phyloP scores from a whole-genome alignment of 495 filamentous ascomycete species.

The Lasiosphaeriaceae sp. region DNA sequence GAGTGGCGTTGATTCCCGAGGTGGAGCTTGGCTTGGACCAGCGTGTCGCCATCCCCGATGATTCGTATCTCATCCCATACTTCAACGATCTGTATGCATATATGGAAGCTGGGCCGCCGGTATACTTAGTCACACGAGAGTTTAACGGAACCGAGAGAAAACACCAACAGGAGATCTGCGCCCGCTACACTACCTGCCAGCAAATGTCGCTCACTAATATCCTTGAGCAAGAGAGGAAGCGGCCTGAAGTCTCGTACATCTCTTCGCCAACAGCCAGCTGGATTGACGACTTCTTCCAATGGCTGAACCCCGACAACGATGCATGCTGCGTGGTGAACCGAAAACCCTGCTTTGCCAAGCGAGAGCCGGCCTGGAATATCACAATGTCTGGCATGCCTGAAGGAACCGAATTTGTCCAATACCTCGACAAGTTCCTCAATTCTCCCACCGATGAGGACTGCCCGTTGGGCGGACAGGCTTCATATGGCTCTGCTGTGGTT shows the following conservation, averaged over 20 bases:
- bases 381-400: slow-evolving; percentile 88
- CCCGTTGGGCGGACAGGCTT: slow-evolving; percentile 79
- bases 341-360: slow-evolving; percentile 71
- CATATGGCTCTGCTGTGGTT: slow-evolving; percentile 82
- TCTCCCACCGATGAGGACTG: slow-evolving; percentile 79
- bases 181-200: slow-evolving; percentile 85
- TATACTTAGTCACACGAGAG: slow-evolving; percentile 88
- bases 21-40: slow-evolving; percentile 89
- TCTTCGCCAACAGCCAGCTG: slow-evolving; percentile 90
- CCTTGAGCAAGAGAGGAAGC: slow-evolving; percentile 87
- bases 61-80: slow-evolving; percentile 88
- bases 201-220: slow-evolving; percentile 79
- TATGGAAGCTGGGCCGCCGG: slow-evolving; percentile 85
- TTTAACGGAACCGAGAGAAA: slow-evolving; percentile 70
- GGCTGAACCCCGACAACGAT: slow-evolving; percentile 83
- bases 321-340: slow-evolving; percentile 67
- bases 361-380: slow-evolving; percentile 79
- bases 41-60: slow-evolving; percentile 85
- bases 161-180: slow-evolving; percentile 81
- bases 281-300: slow-evolving; percentile 94
- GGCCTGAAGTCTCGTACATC: slow-evolving; percentile 85
- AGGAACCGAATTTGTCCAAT: slow-evolving; percentile 82
- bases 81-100: slow-evolving; percentile 95
- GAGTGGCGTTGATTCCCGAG: slow-evolving; percentile 76
- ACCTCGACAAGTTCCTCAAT: slow-evolving; percentile 75